Evolutionary conservation across 192 early-diverging fungal genomes (phyloP), one percentile per base, ranked within the genome.

Genomic region (Gigaspora rosea): DNA sequence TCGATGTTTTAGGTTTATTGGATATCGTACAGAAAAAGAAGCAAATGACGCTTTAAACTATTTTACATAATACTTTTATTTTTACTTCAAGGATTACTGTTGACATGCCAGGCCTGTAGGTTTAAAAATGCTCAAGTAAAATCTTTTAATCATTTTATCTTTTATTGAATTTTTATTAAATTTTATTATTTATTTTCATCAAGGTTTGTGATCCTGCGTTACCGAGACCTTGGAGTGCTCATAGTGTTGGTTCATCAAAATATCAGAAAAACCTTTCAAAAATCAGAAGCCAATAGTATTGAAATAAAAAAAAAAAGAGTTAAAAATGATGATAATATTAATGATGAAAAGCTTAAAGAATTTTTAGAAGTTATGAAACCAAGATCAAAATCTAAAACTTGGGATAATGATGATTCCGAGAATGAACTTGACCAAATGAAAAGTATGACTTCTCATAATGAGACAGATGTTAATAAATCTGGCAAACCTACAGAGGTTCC

Each of bases 21-120:
- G 97, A 41, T 99, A 90, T 83, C 89, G 88, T 67, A 92, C 92
- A 5, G 94, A 95, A 50, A 89, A 94, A 75, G 95, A 95, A 20
- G 97, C 96, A 8, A 83, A 91, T 63, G 87, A 84, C 5, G 96
- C 95, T 0, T 81, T 93, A 36, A 82, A 83, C 48, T 93, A 96
- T 83, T 99, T 97, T 81, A 91, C n/a, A 99, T 85, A 86, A 90
- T 72, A 92, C 96, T 20, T 99, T 90, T 78, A 92, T 99, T 58
- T 93, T 97, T 79, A 99, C 96, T 2, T 95, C 94, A 2, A 88
- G 88, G 71, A 94, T 99, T 35, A 82, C 84, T 12, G 96, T 99
- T 10, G 93, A 80, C 86, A 91, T 46, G 96, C 97, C 16, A 94
- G 93, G 76, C 88, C 95, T 22, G 91, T 93, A 84, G 62, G 79